Evolutionary conservation across 768 basidiomycete genomes (phyloP), one percentile per base, ranked within the genome.

Genomic region (Lactifluus subvellereus): DNA sequence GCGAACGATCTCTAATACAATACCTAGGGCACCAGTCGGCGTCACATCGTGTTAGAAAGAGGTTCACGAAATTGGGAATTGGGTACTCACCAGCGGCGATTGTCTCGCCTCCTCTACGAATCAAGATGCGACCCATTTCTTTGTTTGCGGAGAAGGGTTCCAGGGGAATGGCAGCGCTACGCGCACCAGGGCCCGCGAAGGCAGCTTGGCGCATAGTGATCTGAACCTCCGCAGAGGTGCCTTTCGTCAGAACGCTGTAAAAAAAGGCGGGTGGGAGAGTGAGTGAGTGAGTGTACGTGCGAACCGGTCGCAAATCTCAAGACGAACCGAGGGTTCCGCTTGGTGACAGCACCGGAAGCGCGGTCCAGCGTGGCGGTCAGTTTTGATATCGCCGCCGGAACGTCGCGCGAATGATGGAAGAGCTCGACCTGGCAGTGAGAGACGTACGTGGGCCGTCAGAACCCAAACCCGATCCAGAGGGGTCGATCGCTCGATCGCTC

Each of bases 351-450:
- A 0, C 94, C 94, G 2, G 85, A 84, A 0, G 85, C 75, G 58
- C 92, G 84, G 70, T 98, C 96, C 10, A 95, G 74, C 0, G 83
- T 86, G 1, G 88, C 80, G n/a, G 90, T 73, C 33, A 98, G 79
- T 68, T 88, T 92, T 5, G 85, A 83, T 57, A 97, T 82, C 11
- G 88, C 91, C 0, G 94, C 96, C 9, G 97, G 94, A 2, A 96
- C 84, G 71, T 98, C 93, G 48, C 84, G 82, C 1, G 94, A 95
- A 71, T 99, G 95, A 71, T 97, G 92, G 76, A 93, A 98, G 11
- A 99, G 76, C 72, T 99, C 97, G 50, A 98, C 81, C 92, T 61
- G 40, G 30, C 27, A 30, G n/a, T 4, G 32, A 1, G 9, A 16
- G 18, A 61, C 45, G 35, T 48, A 3, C 49, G 53, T 32, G 37